Percentiles rank a stretch among this genome's conserved stretches.
Evolutionary conservation across 2,329 filamentous ascomycete species (phyloP).

Genomic region (Talaromyces rugulosus): DNA sequence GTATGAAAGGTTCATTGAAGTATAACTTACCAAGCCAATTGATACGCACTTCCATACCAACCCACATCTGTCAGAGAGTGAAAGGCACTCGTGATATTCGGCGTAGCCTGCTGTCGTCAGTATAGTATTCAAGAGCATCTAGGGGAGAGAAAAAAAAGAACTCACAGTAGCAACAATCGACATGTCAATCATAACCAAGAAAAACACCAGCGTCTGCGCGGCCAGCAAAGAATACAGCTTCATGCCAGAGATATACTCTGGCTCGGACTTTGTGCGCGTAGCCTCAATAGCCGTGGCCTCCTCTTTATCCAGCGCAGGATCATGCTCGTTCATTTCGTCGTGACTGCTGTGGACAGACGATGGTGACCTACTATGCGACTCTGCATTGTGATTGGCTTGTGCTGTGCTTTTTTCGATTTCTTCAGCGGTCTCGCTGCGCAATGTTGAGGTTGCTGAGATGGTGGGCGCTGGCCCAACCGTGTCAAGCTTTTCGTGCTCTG

Average conservation of each 20-base stretch:
- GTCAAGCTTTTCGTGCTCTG: neutral
- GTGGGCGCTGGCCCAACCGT: neutral
- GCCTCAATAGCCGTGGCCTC: slow-evolving; percentile 3
- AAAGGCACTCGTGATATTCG: slow-evolving; percentile 40
- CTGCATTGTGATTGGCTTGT: neutral
- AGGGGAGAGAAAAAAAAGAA: neutral
- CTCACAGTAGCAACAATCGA: slow-evolving; percentile 50
- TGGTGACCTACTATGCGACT: neutral
- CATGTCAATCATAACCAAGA: slow-evolving; percentile 48
- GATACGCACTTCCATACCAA: slow-evolving; percentile 25
- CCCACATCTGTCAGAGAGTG: slow-evolving; percentile 21
- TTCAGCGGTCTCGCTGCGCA: neutral
- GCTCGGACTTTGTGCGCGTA: slow-evolving; percentile 4
- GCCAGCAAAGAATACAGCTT: slow-evolving; percentile 22
- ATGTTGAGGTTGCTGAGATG: slow-evolving; percentile 1
- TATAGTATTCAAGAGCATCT: neutral
- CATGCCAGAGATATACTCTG: slow-evolving; percentile 15
- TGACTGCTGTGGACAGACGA: neutral
- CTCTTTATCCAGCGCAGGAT: neutral
- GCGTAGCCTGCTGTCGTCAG: slow-evolving; percentile 34
- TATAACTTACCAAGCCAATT: slow-evolving; percentile 28
- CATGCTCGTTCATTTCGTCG: neutral
- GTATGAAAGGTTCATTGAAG: neutral
- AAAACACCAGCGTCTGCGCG: slow-evolving; percentile 39
- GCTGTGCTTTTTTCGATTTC: neutral